Base-by-base conservation (phyloP, 164 flowering plant species). In the Vitis rupestris region DNA sequence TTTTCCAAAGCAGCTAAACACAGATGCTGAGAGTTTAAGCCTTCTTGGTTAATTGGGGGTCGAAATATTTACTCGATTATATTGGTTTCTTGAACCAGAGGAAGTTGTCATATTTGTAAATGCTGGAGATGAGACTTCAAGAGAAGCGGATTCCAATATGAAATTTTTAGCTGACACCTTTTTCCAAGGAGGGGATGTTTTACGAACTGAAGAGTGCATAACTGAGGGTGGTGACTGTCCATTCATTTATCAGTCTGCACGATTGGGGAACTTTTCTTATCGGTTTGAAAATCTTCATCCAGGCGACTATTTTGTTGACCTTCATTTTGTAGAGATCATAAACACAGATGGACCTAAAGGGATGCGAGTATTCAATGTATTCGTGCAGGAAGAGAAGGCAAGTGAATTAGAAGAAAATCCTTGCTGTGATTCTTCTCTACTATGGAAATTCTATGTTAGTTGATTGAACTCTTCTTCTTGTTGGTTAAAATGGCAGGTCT, bases 311-410 rank as follows among this genome's bases (percentile, higher is more conserved):
- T 74, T 79, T 63, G 80, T 89, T 49, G 98, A 91, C 69, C 93
- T 93, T 71, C 97, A 93, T 76, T 93, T 93, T 62, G 84, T 74
- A 17, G 98, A 93, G 83, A 89, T 93, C 23, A 79, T 93, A 70
- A 84, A 87, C 71, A 85, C 83, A 0, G 74, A 79, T 70, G 98
- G 98, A 47, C 97, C 98, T 17, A 89, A 82, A 75, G 97, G 94
- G 67, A 88, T 93, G 88, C 78, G 93, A 74, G 87, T 89, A 19
- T 90, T 93, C 72, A 75, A 93, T 73, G 97, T 89, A n/a, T 87
- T 76, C 44, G 50, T 93, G 63, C 98, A 93, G 80, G 94, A 86
- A 77, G 90, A 89, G 59, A 93, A 90, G 97, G 98, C 74, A 82
- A 82, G 83, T 55, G 0, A 52, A 54, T 52, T 56, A 14, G 19